phyloP scores from a whole-genome alignment of 176 grass and related monocot genomes.

The Tillandsia leiboldiana region DNA sequence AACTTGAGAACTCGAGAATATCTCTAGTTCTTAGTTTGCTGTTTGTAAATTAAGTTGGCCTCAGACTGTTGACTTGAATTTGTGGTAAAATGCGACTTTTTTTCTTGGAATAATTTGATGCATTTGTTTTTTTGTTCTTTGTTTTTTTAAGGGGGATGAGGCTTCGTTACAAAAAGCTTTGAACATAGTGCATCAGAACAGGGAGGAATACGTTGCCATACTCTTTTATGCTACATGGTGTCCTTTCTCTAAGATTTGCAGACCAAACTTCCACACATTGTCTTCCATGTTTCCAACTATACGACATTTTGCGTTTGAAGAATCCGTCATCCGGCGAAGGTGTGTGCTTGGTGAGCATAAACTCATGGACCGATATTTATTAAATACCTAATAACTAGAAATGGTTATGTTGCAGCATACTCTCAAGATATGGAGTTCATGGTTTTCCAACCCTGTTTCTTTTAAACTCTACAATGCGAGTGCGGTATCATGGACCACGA shows the following conservation, averaged over 20 bases:
- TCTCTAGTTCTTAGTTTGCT: background rate
- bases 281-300: conserved; percentile 65
- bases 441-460: conserved; percentile 93
- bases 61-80: background rate
- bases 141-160: conserved; percentile 57
- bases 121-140: background rate
- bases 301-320: conserved; percentile 81
- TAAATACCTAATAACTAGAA: background rate
- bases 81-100: background rate
- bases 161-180: conserved; percentile 53
- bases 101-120: background rate
- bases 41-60: background rate
- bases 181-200: conserved; percentile 65
- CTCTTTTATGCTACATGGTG: conserved; percentile 99
- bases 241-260: conserved; percentile 87
- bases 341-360: background rate
- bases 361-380: background rate
- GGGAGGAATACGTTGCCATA: conserved; percentile 67
- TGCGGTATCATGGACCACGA: conserved; percentile 76
- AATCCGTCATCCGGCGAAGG: conserved; percentile 61
- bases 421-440: conserved; percentile 88
- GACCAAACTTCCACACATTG: conserved; percentile 53
- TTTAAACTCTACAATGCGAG: conserved; percentile 84
- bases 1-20: too few relatives aligned
- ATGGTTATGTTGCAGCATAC: conserved; percentile 49